Conservation (phyloP, 371 early-diverging fungal species). For the Mucor lusitanicus region DNA sequence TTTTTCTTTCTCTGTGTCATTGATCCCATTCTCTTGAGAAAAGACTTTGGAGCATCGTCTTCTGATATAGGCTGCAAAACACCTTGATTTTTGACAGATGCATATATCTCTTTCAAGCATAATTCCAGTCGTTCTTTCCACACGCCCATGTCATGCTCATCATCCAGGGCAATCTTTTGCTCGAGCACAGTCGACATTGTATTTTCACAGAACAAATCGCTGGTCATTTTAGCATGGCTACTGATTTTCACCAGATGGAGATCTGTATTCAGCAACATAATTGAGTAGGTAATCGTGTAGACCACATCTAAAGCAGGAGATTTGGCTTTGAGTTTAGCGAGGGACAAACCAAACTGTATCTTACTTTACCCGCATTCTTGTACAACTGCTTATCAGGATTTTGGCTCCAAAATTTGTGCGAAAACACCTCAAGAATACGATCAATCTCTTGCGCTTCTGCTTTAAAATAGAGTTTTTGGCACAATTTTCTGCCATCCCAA, state of each 20-base stretch:
- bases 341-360: neutral
- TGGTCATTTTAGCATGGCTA: constrained; percentile 54
- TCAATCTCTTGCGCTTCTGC: constrained; percentile 91
- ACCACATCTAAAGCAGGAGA: constrained; percentile 55
- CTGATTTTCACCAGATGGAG: constrained; percentile 68
- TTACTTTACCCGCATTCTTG: constrained; percentile 34
- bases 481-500: constrained; percentile 40
- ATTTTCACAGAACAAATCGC: constrained; percentile 52
- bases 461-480: constrained; percentile 68
- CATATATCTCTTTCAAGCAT: constrained; percentile 57
- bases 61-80: constrained; percentile 53
- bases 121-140: constrained; percentile 2
- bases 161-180: constrained; percentile 9
- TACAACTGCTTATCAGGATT: constrained; percentile 53
- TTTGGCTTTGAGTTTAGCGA: neutral
- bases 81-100: constrained; percentile 60
- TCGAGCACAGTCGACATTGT: constrained; percentile 49
- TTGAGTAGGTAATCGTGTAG: constrained; percentile 80
- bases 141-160: neutral
- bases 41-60: constrained; percentile 8
- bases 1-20: constrained; percentile 11
- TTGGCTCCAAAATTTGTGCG: constrained; percentile 73
- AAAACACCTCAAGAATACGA: constrained; percentile 77
- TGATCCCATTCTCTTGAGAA: constrained; percentile 15
- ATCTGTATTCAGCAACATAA: constrained; percentile 91